Conservation (phyloP, 140 eudicot genomes). For the Senecio squalidus region DNA sequence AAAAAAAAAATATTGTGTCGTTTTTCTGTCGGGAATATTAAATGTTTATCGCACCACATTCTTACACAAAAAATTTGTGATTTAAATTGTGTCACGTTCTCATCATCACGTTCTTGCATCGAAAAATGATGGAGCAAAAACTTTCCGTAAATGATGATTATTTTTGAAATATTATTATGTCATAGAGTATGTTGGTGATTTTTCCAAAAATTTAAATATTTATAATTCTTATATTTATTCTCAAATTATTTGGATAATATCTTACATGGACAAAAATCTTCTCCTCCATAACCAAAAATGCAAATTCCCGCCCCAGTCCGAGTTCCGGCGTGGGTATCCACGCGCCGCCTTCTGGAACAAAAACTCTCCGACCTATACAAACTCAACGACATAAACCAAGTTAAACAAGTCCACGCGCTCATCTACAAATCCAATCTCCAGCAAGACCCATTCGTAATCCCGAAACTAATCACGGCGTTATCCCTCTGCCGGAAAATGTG, state of each 20-base stretch:
- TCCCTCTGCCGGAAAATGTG: conserved; percentile 55
- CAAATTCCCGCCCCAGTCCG: conserved; percentile 57
- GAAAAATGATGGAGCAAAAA: too few relatives aligned
- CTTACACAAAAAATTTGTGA: too few relatives aligned
- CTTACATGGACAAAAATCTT: conserved; percentile 25
- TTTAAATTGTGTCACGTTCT: too few relatives aligned
- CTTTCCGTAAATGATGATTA: too few relatives aligned
- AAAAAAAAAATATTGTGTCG: too few relatives aligned
- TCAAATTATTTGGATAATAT: conserved; percentile 21
- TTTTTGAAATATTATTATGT: too few relatives aligned
- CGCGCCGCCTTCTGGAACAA: conserved; percentile 71
- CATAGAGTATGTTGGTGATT: too few relatives aligned
- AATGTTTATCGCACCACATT: too few relatives aligned
- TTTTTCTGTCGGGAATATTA: too few relatives aligned
- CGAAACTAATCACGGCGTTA: conserved; percentile 63
- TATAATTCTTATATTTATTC: not conserved
- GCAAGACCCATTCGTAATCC: conserved; percentile 54
- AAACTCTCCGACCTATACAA: conserved; percentile 62
- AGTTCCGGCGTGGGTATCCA: conserved; percentile 71
- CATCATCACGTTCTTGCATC: too few relatives aligned
- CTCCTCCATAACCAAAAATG: conserved; percentile 28
- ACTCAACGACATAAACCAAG: conserved; percentile 38
- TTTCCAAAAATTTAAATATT: too few relatives aligned
- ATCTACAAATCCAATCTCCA: conserved; percentile 65
- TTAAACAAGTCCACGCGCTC: conserved; percentile 66